Conservation (phyloP, 2,329 filamentous ascomycete species). For the Diaporthe longicolla region DNA sequence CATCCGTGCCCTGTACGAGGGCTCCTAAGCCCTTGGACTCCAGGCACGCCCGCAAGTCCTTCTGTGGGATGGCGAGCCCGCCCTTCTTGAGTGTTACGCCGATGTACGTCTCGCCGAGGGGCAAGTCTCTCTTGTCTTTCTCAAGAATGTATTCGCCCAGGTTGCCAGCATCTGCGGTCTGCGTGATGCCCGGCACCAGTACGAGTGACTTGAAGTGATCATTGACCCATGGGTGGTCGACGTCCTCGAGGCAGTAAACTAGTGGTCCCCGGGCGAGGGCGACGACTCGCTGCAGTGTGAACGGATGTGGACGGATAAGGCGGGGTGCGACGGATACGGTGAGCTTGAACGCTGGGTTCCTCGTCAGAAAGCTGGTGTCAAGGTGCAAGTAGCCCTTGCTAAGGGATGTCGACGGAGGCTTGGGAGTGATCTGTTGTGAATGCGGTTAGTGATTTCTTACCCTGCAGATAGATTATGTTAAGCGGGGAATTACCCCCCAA, state of each 20-base stretch:
- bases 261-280: constrained; percentile 69
- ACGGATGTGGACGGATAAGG: constrained; percentile 66
- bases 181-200: constrained; percentile 44
- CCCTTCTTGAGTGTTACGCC: constrained; percentile 26
- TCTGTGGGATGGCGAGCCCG: constrained; percentile 26
- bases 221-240: constrained; percentile 67
- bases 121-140: constrained; percentile 46
- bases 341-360: constrained; percentile 59
- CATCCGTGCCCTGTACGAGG: constrained; percentile 39
- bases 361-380: constrained; percentile 54
- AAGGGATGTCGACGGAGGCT: constrained; percentile 8
- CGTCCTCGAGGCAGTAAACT: constrained; percentile 72
- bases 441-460: background rate
- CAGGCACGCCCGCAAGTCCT: constrained; percentile 35
- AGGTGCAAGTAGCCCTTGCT: constrained; percentile 65
- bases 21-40: constrained; percentile 44
- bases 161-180: constrained; percentile 39
- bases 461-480: background rate
- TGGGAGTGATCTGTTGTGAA: constrained; percentile 17
- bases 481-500: constrained; percentile 44
- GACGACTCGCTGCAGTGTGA: constrained; percentile 66
- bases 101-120: constrained; percentile 45
- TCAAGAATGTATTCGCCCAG: background rate
- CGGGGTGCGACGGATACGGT: constrained; percentile 61
- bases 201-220: constrained; percentile 66